Percentiles rank a stretch among this genome's conserved stretches.
Conservation (phyloP, 2,329 filamentous ascomycete species). For the Pezicula radicicola region DNA sequence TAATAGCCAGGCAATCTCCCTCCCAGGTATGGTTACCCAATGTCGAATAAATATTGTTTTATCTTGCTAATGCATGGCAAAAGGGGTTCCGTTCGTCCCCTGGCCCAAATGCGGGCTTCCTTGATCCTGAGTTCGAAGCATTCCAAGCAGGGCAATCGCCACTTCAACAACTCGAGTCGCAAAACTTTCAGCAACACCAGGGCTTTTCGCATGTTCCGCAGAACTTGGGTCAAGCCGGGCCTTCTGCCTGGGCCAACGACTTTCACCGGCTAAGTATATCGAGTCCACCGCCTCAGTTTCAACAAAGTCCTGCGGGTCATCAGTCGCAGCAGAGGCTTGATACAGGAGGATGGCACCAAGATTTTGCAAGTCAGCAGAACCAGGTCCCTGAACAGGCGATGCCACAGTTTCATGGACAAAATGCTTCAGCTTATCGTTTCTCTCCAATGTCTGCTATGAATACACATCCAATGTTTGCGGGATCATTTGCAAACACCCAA, state of each 20-base stretch:
- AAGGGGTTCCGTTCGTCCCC: slow-evolving; percentile 60
- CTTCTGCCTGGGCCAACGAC: slow-evolving; percentile 34
- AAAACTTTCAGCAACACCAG: slow-evolving; percentile 15
- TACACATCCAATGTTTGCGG: slow-evolving; percentile 5
- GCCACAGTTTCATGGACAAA: slow-evolving; percentile 10
- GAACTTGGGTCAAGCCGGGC: slow-evolving; percentile 14
- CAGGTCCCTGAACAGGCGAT: slow-evolving; percentile 19
- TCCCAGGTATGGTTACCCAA: slow-evolving; percentile 44
- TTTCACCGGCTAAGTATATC: slow-evolving; percentile 45
- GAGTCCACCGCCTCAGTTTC: slow-evolving; percentile 18
- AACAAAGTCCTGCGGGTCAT: slow-evolving; percentile 25
- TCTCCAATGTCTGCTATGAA: slow-evolving; percentile 11
- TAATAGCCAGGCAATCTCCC: slow-evolving; percentile 50
- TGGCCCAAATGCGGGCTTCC: slow-evolving; percentile 46
- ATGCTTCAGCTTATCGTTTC: slow-evolving; percentile 6
- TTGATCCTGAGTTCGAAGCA: slow-evolving; percentile 67
- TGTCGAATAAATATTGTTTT: background rate
- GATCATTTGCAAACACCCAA: slow-evolving; percentile 4
- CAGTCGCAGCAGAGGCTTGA: slow-evolving; percentile 16
- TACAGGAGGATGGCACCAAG: slow-evolving; percentile 51
- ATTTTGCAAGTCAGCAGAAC: slow-evolving; percentile 42
- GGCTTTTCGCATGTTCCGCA: slow-evolving; percentile 11
- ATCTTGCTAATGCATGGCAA: slow-evolving; percentile 13
- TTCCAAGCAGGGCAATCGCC: slow-evolving; percentile 54
- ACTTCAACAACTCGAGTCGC: slow-evolving; percentile 31